Percentiles rank a stretch among this genome's conserved stretches.
phyloP scores from a whole-genome alignment of 2,329 filamentous ascomycete genomes.

The Eurotiales sp. region DNA sequence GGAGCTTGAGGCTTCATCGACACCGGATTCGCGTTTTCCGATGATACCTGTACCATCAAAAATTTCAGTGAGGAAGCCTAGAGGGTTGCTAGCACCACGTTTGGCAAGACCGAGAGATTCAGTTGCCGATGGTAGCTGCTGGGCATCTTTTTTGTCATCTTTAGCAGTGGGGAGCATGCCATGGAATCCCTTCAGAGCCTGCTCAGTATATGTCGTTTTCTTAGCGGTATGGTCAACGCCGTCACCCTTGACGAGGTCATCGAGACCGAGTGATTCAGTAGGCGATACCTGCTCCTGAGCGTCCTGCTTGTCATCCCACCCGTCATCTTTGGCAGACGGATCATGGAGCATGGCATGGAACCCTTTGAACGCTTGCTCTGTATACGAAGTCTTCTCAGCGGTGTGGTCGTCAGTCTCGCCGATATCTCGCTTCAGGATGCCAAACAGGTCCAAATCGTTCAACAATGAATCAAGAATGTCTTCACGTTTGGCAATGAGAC shows the following conservation, averaged over 20 bases:
- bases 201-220: background rate
- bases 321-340: background rate
- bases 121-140: background rate
- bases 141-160: background rate
- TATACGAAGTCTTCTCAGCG: background rate
- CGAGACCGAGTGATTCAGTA: background rate
- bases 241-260: background rate
- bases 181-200: slow-evolving; percentile 1
- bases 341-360: background rate
- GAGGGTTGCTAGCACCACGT: background rate
- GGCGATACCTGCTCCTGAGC: too few relatives aligned
- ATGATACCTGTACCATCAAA: background rate
- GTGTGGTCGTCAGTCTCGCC: background rate
- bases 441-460: background rate
- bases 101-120: slow-evolving; percentile 2
- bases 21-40: background rate
- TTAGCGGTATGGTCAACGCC: background rate
- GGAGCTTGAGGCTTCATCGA: background rate
- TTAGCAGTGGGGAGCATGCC: background rate
- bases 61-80: background rate
- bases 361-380: background rate
- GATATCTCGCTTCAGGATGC: background rate
- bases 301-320: background rate
- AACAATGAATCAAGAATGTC: too few relatives aligned
- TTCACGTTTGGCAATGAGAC: too few relatives aligned